Conservation (phyloP, 805 yeast species). For the Geotrichum ghanense region DNA sequence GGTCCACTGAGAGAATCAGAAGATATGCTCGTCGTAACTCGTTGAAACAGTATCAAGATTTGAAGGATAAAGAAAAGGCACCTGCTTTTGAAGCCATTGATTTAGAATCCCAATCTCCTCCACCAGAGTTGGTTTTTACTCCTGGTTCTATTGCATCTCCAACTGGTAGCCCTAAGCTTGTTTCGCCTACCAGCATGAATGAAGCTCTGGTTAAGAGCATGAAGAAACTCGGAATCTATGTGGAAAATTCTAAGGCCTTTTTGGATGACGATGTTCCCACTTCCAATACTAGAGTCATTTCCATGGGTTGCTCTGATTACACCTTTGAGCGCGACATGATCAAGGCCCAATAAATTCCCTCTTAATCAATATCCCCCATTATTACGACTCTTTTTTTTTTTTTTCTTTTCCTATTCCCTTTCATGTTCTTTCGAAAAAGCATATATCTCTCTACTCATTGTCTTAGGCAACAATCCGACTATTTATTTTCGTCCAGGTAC, state of each 20-base stretch:
- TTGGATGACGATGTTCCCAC: background rate
- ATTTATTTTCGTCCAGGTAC: too few species aligned
- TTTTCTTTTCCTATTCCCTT: too few species aligned
- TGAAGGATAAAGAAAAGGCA: background rate
- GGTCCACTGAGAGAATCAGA: background rate
- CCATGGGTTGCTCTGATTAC: background rate
- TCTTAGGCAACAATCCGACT: too few species aligned
- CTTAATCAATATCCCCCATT: background rate
- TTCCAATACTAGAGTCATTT: background rate
- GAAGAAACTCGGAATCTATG: slow-evolving; percentile 1
- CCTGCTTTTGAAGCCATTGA: background rate
- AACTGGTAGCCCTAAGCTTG: background rate
- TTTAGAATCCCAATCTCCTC: slow-evolving; percentile 1
- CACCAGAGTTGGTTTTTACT: background rate
- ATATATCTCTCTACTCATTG: too few species aligned
- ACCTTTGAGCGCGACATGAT: background rate
- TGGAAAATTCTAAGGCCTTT: background rate
- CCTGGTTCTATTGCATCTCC: background rate
- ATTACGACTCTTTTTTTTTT: background rate
- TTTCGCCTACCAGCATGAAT: slow-evolving; percentile 1
- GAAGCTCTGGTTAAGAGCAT: slow-evolving; percentile 1
- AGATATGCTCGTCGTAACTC: background rate
- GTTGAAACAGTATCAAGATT: background rate
- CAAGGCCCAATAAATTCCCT: background rate
- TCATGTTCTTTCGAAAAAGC: background rate